These are phyloP conservation scores for Beauveria australis DNA, from an alignment of 2,329 filamentous ascomycete genomes.

Conservation along the genomic window DNA sequence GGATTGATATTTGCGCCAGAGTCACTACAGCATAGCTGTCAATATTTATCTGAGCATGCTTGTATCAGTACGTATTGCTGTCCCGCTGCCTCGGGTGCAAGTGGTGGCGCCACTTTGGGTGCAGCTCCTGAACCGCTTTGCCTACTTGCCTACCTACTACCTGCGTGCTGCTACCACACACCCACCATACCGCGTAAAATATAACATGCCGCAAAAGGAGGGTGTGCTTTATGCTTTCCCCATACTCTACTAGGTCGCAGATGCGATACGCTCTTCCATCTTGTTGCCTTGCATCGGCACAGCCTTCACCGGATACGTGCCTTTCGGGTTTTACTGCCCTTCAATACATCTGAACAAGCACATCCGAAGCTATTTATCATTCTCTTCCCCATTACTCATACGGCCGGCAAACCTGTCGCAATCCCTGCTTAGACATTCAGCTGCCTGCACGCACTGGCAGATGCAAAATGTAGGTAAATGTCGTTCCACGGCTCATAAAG, in stretches of 20 bases:
- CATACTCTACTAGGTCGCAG: not conserved
- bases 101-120: not conserved
- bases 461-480: not conserved
- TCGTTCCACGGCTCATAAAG: not conserved
- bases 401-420: not conserved
- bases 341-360: not conserved
- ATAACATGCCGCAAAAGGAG: not conserved
- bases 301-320: not conserved
- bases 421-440: not conserved
- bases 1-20: not conserved
- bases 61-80: not conserved
- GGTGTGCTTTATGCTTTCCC: not conserved
- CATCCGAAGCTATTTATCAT: not conserved
- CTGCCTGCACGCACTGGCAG: not conserved
- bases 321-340: not conserved
- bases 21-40: not conserved
- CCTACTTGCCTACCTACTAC: not conserved
- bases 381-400: not conserved
- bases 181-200: not conserved
- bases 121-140: not conserved
- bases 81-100: not conserved
- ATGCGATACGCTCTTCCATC: not conserved
- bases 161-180: not conserved
- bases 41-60: not conserved
- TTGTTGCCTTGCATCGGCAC: not conserved